These are phyloP conservation scores for Voacanga thouarsii DNA, from an alignment of 257 asterid genomes.

Conservation along the genomic window DNA sequence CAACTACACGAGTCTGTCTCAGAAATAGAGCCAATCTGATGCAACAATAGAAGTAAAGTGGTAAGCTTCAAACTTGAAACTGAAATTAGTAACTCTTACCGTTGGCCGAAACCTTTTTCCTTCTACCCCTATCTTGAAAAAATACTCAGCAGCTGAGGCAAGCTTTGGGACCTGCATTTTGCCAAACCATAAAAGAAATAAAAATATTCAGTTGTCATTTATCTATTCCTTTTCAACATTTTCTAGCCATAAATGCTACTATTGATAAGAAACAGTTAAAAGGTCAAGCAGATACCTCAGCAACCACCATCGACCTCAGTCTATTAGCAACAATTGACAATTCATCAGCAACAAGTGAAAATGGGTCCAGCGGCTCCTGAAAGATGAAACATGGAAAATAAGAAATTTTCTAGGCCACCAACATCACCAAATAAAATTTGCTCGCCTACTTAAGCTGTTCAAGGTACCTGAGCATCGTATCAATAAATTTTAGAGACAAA, in stretches of 20 bases:
- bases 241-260: not conserved
- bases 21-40: not conserved
- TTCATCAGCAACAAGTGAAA: slow-evolving; percentile 97
- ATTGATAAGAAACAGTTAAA: not conserved
- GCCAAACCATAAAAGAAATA: not conserved
- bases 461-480: not conserved
- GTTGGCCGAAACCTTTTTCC: slow-evolving; percentile 98
- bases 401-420: not conserved
- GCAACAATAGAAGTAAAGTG: not conserved
- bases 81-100: slow-evolving; percentile 39
- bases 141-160: slow-evolving; percentile 96
- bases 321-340: slow-evolving; percentile 72
- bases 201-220: slow-evolving; percentile 10
- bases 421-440: not conserved
- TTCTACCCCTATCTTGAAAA: slow-evolving; percentile 87
- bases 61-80: no score
- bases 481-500: not conserved
- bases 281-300: slow-evolving; percentile 60
- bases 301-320: slow-evolving; percentile 90
- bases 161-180: slow-evolving; percentile 85
- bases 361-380: slow-evolving; percentile 89
- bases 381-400: slow-evolving; percentile 3
- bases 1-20: not conserved
- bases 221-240: not conserved
- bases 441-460: not conserved